Percentiles rank a stretch among this genome's conserved stretches.
phyloP scores from a whole-genome alignment of 192 early-diverging fungal genomes.

The Jimgerdemannia lactiflua region DNA sequence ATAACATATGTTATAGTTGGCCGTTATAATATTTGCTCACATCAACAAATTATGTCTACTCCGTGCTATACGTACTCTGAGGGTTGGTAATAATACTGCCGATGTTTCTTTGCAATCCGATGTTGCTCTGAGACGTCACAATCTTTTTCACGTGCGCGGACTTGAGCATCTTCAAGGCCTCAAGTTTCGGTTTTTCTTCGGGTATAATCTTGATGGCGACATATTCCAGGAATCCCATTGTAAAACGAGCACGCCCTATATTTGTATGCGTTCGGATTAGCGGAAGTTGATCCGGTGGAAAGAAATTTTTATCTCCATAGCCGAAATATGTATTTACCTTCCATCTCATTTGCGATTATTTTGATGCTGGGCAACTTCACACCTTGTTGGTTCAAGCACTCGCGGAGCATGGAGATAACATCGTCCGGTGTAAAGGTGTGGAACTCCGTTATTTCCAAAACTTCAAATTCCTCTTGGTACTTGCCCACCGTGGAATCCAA shows the following conservation, averaged over 20 bases:
- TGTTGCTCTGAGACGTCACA: neutral
- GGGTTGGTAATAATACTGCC: neutral
- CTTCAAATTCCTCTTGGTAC: neutral
- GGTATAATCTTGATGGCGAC: neutral
- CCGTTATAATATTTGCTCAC: too few species aligned
- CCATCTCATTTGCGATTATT: neutral
- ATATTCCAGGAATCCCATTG: neutral
- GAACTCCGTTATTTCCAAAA: neutral
- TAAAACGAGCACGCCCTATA: neutral
- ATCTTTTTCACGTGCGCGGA: neutral
- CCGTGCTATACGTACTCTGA: neutral
- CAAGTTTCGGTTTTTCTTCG: neutral
- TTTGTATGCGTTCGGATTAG: neutral
- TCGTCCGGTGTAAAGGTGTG: neutral
- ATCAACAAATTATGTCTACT: too few species aligned
- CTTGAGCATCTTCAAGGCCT: neutral
- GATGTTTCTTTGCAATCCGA: neutral
- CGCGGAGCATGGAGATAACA: neutral
- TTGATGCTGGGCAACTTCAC: neutral
- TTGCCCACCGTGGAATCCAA: neutral
- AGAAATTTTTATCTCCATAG: neutral
- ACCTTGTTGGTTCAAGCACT: neutral
- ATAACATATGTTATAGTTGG: neutral
- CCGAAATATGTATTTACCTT: neutral
- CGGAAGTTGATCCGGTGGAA: too few species aligned